Base-by-base conservation (phyloP, 768 basidiomycete genomes). In the Leccinum subtestaceum region DNA sequence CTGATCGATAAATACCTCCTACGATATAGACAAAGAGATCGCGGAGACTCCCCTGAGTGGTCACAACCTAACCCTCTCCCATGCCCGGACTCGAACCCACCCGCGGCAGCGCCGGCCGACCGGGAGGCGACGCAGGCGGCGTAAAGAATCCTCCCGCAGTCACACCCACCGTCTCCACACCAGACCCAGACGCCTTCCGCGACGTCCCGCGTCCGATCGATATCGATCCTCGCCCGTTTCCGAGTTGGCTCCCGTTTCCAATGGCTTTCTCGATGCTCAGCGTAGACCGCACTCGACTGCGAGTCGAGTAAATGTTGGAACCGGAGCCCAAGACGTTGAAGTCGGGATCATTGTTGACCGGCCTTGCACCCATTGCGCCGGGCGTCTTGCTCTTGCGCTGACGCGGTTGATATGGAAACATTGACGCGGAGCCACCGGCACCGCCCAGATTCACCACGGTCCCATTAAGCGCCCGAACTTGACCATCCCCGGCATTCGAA, bases 141-240 rank as follows among this genome's bases (percentile, higher is more conserved):
- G 79, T 76, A 71, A 93, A 93, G 69, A 93, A 93, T 0, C 91
- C 92, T 21, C 79, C 80, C 34, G 89, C 91, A 32, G 87, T 91
- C 49, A 93, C 78, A 17, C 90, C 81, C 48, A 88, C 70, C 27
- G 90, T 87, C 74, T 89, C 87, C 57, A 93, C 91, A 31, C 83
- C 88, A 21, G 89, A 84, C 15, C 87, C 91, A 54, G 80, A 78
- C 47, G 81, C 73, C 76, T 91, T 91, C 63, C 74, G 66, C 66
- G 76, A 81, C 60, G 84, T 84, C 19, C 83, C 86, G 38, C 84
- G 74, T 55, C 89, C 87, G 57, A 90, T 71, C 13, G 84, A 76
- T 60, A 89, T 86, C n/a, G 86, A 84, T 9, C 86, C 84, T 67
- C 76, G 77, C 58, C 77, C 63, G 10, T 67, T 76, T 10, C 76